Evolutionary conservation across 2,329 filamentous ascomycete species (phyloP), one percentile per base, ranked within the genome.

Genomic region (Fonsecaea multimorphosa): DNA sequence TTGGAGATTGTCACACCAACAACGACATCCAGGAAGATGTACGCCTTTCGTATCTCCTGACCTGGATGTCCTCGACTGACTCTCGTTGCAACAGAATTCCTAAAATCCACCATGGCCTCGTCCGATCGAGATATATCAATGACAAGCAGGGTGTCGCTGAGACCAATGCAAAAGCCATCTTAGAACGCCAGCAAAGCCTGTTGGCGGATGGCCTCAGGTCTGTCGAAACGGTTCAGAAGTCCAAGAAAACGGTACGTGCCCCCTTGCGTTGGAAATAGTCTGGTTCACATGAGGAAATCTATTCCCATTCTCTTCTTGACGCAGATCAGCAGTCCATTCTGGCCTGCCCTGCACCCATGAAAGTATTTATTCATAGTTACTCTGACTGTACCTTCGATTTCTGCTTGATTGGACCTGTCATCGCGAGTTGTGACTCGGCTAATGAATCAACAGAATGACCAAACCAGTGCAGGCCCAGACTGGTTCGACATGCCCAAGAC

Each of bases 401-500:
- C 46, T 31, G 7, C 34, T 66, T 68, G 65, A n/a, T 61, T 58
- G 68, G 63, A 53, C 19, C 5, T 49, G 19, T 61, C 16, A 24
- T 34, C 3, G 51, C 56, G n/a, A 38, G 65, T 29, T 58, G 38
- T 58, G 44, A 56, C 34, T 54, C 27, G 65, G 68, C 73, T 68
- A 44, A 63, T 29, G 44, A 36, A 4, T n/a, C 14, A 38, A 74
- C 57, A 85, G 83, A 79, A 82, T 67, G 85, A 86, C 73, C 69
- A 87, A 85, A 76, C 82, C 85, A 64, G 91, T 89, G 67, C 93
- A 58, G 95, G 94, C 52, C 79, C 88, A 16, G 83, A 91, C 64
- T 98, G 94, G 94, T 98, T 90, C 80, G 86, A 96, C 73, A 83
- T 99, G 61, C 93, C 93, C 5, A 89, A 89, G 73, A 97, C 94